Evolutionary conservation across 1,284 basidiomycete genomes (phyloP), one percentile per base, ranked within the genome.

Genomic region (Apiotrichum brassicae): DNA sequence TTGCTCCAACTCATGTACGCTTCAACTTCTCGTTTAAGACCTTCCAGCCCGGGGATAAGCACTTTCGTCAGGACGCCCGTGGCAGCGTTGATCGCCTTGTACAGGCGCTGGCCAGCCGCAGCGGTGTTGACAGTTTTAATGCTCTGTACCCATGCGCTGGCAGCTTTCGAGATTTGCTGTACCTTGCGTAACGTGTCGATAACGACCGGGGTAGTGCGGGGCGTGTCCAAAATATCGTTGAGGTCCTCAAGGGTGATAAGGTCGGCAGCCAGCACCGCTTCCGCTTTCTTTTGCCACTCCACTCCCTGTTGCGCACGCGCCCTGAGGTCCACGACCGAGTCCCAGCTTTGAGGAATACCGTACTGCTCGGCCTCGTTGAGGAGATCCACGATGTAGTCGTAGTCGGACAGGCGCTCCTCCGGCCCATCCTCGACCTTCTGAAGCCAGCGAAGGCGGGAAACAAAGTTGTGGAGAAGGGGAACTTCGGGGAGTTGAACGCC

Each of bases 401-500:
- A 65, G 50, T 69, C 57, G 12, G 72, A 54, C 1, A 57, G 61
- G 4, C 62, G 54, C 51, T 73, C 70, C 40, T 72, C 71, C 20
- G 72, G 62, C 43, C 70, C 66, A 26, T 68, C 64, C 28, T 62
- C 61, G 28, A 71, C 54, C 43, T 66, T 65, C 30, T 53, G 56
- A 53, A 63, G 63, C 72, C 72, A 74, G 12, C 54, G 46, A 16
- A 71, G 47, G 3, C 71, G 64, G n/a, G 64, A 60, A 33, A 69
- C 60, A 14, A 70, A 57, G 28, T 49, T 64, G 28, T 61, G 43
- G 14, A 74, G 57, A 8, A 48, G 39, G 1, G 54, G 40, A 11
- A 72, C 43, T 43, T 72, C 66, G 0, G 73, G 70, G 13, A 72
- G 38, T 26, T 73, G 65, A 19, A 73, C 54, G 42, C 66, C 66